Evolutionary conservation across 2,329 filamentous ascomycete genomes (phyloP).

Genomic region (Talaromyces sp.): DNA sequence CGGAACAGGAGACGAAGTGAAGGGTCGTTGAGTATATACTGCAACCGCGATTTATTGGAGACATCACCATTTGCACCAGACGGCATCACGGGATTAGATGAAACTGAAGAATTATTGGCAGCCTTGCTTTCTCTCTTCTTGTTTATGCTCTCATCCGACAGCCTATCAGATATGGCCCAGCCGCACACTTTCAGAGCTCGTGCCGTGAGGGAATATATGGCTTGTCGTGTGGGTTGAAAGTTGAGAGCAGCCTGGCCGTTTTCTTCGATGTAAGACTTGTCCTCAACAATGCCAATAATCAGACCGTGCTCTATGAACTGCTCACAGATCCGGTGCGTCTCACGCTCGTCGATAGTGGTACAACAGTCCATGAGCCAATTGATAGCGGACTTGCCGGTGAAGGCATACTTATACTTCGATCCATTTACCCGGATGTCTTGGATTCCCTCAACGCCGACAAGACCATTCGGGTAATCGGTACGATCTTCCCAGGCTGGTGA

Average conservation of each 20-base stretch:
- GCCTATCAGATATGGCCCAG: constrained; percentile 54
- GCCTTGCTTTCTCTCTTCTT: constrained; percentile 6
- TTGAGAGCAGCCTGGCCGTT: constrained; percentile 58
- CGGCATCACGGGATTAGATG: constrained; percentile 25
- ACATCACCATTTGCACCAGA: constrained; percentile 57
- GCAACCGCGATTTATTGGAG: constrained; percentile 89
- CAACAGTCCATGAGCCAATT: constrained; percentile 98
- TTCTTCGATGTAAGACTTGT: constrained; percentile 61
- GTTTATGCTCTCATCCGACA: constrained; percentile 13
- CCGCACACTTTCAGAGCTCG: constrained; percentile 70
- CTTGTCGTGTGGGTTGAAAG: constrained; percentile 83
- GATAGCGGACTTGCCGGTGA: constrained; percentile 81
- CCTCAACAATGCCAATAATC: constrained; percentile 69
- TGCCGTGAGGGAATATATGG: constrained; percentile 79
- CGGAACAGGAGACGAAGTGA: constrained; percentile 85
- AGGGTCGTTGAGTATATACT: constrained; percentile 87
- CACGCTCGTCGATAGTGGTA: constrained; percentile 85
- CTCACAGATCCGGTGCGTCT: constrained; percentile 78
- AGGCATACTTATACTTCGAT: constrained; percentile 75
- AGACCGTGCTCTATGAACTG: constrained; percentile 82
- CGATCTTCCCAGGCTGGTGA: constrained; percentile 67
- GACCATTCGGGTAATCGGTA: constrained; percentile 77
- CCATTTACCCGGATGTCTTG: constrained; percentile 77
- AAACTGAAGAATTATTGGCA: constrained; percentile 29
- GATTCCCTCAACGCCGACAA: constrained; percentile 89